A percentile compares a stretch with the other conserved stretches of the same genome.
These are phyloP conservation scores for Crotalaria pallida DNA, from an alignment of 306 rosid genomes.

Conservation along the genomic window DNA sequence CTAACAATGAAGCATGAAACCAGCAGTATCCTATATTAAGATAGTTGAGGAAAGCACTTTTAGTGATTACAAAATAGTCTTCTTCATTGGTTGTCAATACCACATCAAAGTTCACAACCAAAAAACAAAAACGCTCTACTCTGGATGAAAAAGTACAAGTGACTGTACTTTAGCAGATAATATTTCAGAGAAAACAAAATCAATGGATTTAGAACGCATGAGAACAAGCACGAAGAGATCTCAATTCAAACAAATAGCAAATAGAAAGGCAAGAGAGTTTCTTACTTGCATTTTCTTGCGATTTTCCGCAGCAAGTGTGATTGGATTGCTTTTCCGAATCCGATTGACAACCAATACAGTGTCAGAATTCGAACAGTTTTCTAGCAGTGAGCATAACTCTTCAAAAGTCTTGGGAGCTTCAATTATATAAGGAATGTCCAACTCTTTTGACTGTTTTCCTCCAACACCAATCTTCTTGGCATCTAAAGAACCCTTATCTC, in stretches of 20 bases:
- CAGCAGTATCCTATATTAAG: background rate
- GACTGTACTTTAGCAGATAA: background rate
- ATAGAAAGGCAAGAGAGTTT: background rate
- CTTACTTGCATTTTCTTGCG: slow-evolving; percentile 87
- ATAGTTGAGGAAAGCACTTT: background rate
- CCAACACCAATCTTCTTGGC: slow-evolving; percentile 38
- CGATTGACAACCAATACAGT: slow-evolving; percentile 61
- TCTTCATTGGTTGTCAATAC: background rate
- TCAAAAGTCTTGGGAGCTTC: slow-evolving; percentile 82
- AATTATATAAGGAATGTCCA: slow-evolving; percentile 74
- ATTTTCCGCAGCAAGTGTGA: slow-evolving; percentile 79
- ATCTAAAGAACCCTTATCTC: slow-evolving; percentile 27
- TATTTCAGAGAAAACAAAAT: background rate
- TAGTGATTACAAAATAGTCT: background rate
- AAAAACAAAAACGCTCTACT: background rate
- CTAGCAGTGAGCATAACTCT: slow-evolving; percentile 56
- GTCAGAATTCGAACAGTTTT: slow-evolving; percentile 50
- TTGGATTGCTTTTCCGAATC: slow-evolving; percentile 79
- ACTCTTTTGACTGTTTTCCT: slow-evolving; percentile 34
- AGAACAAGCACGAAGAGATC: slow-evolving; percentile 10
- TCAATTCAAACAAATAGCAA: background rate
- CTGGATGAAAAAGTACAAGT: background rate
- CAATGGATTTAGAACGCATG: background rate
- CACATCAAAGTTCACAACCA: background rate
- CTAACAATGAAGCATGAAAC: background rate